Evolutionary conservation across 1,284 basidiomycete species (phyloP), one percentile per base, ranked within the genome.

Genomic region (Porodaedalea pini): DNA sequence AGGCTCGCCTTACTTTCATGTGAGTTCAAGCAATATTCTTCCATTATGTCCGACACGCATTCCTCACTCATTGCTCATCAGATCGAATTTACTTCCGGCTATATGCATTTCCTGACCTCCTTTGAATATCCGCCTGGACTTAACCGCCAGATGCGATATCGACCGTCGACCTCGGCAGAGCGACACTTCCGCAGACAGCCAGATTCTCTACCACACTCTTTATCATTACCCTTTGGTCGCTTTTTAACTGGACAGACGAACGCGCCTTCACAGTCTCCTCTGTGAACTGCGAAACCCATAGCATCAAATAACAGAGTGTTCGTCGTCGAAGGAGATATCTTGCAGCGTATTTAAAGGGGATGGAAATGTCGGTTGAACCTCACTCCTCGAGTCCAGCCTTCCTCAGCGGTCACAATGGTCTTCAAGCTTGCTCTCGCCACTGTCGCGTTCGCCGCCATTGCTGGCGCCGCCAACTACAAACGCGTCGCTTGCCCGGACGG

Each of bases 401-500:
- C 25, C 3, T 31, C 31, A 17, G 17, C 29, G 13, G 5, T 51
- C 36, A 48, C 17, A 27, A 60, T 60, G 58, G 54, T 60, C 6
- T 53, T 57, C 45, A 57, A 57, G 44, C 43, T 60, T 34, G 31
- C 44, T 19, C n/a, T 54, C 43, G 32, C 43, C 23, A 27, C 41
- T n/a, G 36, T 60, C 31, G 55, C 59, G 7, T 36, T 60, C 19
- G 59, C 59, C 39, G 34, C 59, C 15, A 4, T 31, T 44, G 59
- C 45, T 25, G n/a, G 8, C 21, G 59, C 59, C n/a, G 55, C 56
- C 21, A 47, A 41, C 51, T 21, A 25, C 39, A 64, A 63, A 39
- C 58, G 60, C 17, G 63, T 64, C 31, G 54, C 55, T 37, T 64
- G 63, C 41, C 51, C 62, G 13, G 58, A 61, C 40, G 63, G 63